phyloP scores from a whole-genome alignment of 208 protist species.

The Leishmania major region DNA sequence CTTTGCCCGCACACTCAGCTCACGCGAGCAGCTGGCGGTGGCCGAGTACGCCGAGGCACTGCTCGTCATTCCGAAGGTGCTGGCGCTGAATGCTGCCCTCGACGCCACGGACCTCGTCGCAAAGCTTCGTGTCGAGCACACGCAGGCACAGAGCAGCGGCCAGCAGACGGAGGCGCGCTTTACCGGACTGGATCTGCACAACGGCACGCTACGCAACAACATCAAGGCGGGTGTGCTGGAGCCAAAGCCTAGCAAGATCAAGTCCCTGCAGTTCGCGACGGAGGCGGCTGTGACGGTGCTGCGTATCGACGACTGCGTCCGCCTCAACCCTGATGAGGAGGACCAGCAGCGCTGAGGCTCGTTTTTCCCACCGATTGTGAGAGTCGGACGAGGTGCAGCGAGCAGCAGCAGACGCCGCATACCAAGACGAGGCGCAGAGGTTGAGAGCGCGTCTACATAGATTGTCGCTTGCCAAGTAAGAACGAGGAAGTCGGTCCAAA shows the following conservation, averaged over 20 bases:
- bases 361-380: neutral
- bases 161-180: slow-evolving; percentile 55
- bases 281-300: slow-evolving; percentile 99
- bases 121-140: slow-evolving; percentile 97
- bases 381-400: neutral
- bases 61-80: slow-evolving; percentile 99
- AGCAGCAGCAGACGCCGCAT: neutral
- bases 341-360: slow-evolving; percentile 26
- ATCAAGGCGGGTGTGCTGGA: slow-evolving; percentile 98
- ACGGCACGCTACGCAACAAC: slow-evolving; percentile 97
- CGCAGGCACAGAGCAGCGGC: slow-evolving; percentile 54
- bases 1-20: slow-evolving; percentile 96
- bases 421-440: neutral
- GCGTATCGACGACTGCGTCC: slow-evolving; percentile 99
- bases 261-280: slow-evolving; percentile 99
- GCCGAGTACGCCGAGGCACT: slow-evolving; percentile 98
- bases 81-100: slow-evolving; percentile 98
- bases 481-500: neutral
- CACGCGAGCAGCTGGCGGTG: slow-evolving; percentile 99
- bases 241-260: slow-evolving; percentile 99
- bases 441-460: neutral
- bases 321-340: slow-evolving; percentile 93
- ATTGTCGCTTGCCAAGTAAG: neutral
- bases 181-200: slow-evolving; percentile 96
- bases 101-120: slow-evolving; percentile 99